Evolutionary conservation across 179 eudicot species (phyloP).

Genomic region (Silene noctiflora): DNA sequence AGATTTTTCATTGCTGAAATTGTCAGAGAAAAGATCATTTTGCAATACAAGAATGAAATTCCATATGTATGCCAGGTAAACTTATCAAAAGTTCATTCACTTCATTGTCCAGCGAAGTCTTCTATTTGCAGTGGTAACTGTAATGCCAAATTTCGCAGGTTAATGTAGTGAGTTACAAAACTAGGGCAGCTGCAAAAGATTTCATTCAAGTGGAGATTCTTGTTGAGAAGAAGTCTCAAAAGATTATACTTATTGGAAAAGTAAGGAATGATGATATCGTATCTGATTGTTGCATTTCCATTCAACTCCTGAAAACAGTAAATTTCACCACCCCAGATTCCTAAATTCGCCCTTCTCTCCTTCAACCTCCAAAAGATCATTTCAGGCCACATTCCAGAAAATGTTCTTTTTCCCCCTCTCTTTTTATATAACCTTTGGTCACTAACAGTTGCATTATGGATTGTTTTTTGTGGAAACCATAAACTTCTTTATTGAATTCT

Average conservation of each 20-base stretch:
- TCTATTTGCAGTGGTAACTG: background rate
- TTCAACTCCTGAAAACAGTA: background rate
- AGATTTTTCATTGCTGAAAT: conserved; percentile 94
- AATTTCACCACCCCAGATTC: background rate
- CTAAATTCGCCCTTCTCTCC: background rate
- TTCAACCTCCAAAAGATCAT: background rate
- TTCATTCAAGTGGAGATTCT: conserved; percentile 92
- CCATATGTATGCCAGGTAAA: conserved; percentile 95
- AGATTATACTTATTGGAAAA: conserved; percentile 87
- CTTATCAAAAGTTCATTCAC: background rate
- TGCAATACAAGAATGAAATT: conserved; percentile 92
- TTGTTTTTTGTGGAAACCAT: background rate
- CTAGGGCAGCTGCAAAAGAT: conserved; percentile 88
- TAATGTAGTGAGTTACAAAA: conserved; percentile 76
- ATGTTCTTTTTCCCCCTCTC: background rate
- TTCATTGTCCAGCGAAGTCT: background rate
- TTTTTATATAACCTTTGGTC: background rate
- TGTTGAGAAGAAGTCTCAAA: conserved; percentile 87
- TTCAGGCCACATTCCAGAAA: background rate
- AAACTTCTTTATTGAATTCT: background rate
- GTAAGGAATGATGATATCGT: conserved; percentile 32
- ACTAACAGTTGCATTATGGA: background rate
- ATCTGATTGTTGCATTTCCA: conserved; percentile 2
- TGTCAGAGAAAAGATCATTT: conserved; percentile 85
- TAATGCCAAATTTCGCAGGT: conserved; percentile 47